Percentiles rank a stretch among this genome's conserved stretches.
Evolutionary conservation across 2,329 filamentous ascomycete genomes (phyloP).

Genomic region (Truncatella angustata): DNA sequence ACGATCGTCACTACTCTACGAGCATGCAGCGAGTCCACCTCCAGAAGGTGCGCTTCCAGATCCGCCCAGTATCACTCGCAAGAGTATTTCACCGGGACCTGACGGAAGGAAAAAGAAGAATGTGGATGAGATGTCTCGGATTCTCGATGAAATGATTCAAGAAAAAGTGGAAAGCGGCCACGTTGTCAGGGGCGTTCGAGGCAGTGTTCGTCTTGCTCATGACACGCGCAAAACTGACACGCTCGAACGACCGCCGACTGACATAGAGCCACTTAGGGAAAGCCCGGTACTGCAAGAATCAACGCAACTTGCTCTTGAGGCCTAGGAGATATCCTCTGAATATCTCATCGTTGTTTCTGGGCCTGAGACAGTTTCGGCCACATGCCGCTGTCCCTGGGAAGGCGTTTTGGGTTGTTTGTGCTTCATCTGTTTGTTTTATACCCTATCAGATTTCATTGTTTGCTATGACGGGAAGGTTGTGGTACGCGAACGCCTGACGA

Average conservation of each 20-base stretch:
- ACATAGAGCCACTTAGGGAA: slow-evolving; percentile 38
- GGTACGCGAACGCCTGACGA: slow-evolving; percentile 29
- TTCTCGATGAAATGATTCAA: slow-evolving; percentile 96
- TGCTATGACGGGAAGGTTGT: slow-evolving; percentile 27
- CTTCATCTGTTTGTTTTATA: slow-evolving; percentile 36
- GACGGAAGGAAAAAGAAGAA: slow-evolving; percentile 62
- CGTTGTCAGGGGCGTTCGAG: slow-evolving; percentile 63
- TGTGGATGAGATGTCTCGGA: slow-evolving; percentile 88
- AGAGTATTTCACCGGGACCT: slow-evolving; percentile 35
- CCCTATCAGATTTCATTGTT: slow-evolving; percentile 37
- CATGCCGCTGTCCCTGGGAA: slow-evolving; percentile 1
- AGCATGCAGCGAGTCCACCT: slow-evolving; percentile 30
- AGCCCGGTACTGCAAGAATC: slow-evolving; percentile 25
- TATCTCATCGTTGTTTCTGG: background rate
- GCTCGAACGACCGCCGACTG: slow-evolving; percentile 33
- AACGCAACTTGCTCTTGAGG: slow-evolving; percentile 23
- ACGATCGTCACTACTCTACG: slow-evolving; percentile 28
- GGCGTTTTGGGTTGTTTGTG: slow-evolving; percentile 25
- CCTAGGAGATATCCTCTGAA: slow-evolving; percentile 14
- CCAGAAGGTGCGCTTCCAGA: slow-evolving; percentile 29
- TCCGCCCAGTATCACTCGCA: slow-evolving; percentile 22
- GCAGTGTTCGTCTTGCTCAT: slow-evolving; percentile 60
- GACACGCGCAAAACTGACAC: slow-evolving; percentile 39
- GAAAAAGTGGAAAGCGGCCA: slow-evolving; percentile 78
- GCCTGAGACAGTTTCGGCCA: background rate